Evolutionary conservation across 2,329 filamentous ascomycete species (phyloP).

Genomic region (Pestalotiopsis sp.): DNA sequence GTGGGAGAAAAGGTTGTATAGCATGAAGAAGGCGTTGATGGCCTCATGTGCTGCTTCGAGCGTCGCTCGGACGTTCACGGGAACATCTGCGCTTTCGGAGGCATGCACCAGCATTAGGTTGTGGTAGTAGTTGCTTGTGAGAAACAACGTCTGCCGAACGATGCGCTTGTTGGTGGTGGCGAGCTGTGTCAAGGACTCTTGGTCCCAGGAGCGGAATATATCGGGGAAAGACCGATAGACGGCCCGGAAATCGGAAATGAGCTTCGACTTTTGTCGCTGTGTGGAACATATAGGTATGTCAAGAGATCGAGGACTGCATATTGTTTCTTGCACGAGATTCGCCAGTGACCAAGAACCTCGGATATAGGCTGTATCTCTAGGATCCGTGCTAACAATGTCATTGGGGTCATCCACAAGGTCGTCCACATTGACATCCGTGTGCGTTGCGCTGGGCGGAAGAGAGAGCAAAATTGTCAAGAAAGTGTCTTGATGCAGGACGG

Average conservation of each 20-base stretch:
- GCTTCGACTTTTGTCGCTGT: constrained; percentile 67
- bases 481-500: constrained; percentile 78
- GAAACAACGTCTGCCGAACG: constrained; percentile 74
- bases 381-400: constrained; percentile 59
- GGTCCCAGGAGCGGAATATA: constrained; percentile 69
- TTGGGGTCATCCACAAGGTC: constrained; percentile 67
- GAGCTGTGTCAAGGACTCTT: constrained; percentile 58
- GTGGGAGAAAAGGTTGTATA: constrained; percentile 67
- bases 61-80: constrained; percentile 67
- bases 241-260: constrained; percentile 69
- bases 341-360: constrained; percentile 78
- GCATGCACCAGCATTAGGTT: constrained; percentile 80
- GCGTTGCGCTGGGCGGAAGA: constrained; percentile 75
- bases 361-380: constrained; percentile 71
- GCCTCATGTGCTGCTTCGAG: constrained; percentile 77
- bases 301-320: constrained; percentile 74
- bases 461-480: constrained; percentile 79
- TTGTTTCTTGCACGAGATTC: constrained; percentile 75
- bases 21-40: constrained; percentile 72
- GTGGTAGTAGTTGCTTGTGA: constrained; percentile 83
- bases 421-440: constrained; percentile 77
- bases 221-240: constrained; percentile 75
- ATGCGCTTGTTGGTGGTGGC: constrained; percentile 64
- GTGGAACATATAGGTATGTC: constrained; percentile 72
- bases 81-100: constrained; percentile 65